Percentiles rank a stretch among this genome's conserved stretches.
Conservation (phyloP, 2,329 filamentous ascomycete species). For the Neocucurbitaria cava region DNA sequence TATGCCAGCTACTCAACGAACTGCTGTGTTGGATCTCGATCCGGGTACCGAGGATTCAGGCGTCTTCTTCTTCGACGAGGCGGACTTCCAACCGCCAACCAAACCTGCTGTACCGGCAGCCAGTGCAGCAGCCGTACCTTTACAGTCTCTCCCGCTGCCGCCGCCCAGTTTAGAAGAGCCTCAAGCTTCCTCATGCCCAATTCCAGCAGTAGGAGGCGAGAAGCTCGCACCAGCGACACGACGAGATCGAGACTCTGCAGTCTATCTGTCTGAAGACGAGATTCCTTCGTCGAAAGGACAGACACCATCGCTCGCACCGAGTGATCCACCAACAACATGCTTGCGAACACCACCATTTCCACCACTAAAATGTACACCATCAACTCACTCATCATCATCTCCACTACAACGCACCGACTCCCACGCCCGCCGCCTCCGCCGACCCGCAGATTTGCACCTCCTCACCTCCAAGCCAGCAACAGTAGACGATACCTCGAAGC, state of each 20-base stretch:
- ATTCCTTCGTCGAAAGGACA: slow-evolving; percentile 8
- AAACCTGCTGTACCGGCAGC: neutral
- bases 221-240: slow-evolving; percentile 1
- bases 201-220: neutral
- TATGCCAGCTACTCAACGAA: slow-evolving; percentile 1
- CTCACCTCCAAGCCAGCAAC: slow-evolving; percentile 19
- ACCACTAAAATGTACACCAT: slow-evolving; percentile 9
- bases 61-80: slow-evolving; percentile 24
- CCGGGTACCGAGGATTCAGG: slow-evolving; percentile 25
- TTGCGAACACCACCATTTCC: slow-evolving; percentile 17
- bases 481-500: slow-evolving; percentile 14
- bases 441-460: slow-evolving; percentile 41
- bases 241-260: slow-evolving; percentile 32
- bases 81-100: neutral
- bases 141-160: neutral
- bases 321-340: slow-evolving; percentile 14
- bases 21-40: slow-evolving; percentile 20
- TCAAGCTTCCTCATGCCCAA: no score
- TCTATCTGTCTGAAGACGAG: slow-evolving; percentile 31
- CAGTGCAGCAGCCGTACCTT: neutral
- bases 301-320: slow-evolving; percentile 16
- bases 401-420: slow-evolving; percentile 22
- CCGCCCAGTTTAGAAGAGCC: neutral
- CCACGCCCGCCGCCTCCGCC: slow-evolving; percentile 27
- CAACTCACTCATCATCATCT: slow-evolving; percentile 5